Evolutionary conservation across 176 grass and related monocot species (phyloP).

Genomic region (Bromus sterilis): DNA sequence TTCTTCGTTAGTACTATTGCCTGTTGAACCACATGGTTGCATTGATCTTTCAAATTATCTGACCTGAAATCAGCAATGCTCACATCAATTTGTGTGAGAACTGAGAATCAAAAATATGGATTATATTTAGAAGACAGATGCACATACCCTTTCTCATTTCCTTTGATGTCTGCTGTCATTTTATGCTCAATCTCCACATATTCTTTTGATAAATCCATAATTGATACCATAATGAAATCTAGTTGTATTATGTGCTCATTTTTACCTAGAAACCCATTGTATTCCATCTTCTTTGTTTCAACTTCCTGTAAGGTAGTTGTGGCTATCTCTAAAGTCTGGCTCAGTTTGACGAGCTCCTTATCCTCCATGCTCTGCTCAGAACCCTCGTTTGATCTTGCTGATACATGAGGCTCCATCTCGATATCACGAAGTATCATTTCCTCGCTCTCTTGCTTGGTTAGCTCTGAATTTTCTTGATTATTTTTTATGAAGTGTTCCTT

Average conservation of each 20-base stretch:
- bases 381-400: conserved; percentile 20
- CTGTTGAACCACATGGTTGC: conserved; percentile 48
- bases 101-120: neutral
- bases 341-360: conserved; percentile 49
- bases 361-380: conserved; percentile 30
- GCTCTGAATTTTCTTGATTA: conserved; percentile 26
- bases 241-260: conserved; percentile 57
- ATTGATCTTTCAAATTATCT: conserved; percentile 41
- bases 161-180: conserved; percentile 42
- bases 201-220: conserved; percentile 63
- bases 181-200: conserved; percentile 43
- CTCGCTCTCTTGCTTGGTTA: conserved; percentile 31
- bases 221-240: conserved; percentile 43
- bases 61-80: conserved; percentile 50
- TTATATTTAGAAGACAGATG: neutral
- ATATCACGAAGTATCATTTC: conserved; percentile 57
- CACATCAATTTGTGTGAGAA: conserved; percentile 18
- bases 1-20: conserved; percentile 59
- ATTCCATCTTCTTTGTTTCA: conserved; percentile 27
- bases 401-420: conserved; percentile 40
- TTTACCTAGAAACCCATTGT: conserved; percentile 35
- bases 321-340: conserved; percentile 30
- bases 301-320: conserved; percentile 48
- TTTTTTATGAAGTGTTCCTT: conserved; percentile 10
- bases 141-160: conserved; percentile 45